Percentiles rank a stretch among this genome's conserved stretches.
Evolutionary conservation across 2,329 filamentous ascomycete genomes (phyloP).

Genomic region (Pyricularia sp.): DNA sequence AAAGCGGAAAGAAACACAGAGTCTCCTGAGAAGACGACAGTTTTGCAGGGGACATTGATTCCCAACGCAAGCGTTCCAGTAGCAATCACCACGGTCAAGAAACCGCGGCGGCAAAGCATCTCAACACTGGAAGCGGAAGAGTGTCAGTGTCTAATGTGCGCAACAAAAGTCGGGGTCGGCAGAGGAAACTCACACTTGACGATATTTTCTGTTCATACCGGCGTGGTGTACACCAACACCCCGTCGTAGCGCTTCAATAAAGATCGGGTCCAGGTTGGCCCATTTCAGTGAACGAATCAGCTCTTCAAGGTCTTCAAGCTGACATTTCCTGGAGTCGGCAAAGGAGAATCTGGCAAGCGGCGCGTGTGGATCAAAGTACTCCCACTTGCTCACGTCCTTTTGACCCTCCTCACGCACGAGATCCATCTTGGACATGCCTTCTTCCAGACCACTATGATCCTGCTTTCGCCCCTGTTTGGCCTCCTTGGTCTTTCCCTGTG

Average conservation of each 20-base stretch:
- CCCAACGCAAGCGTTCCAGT: constrained; percentile 69
- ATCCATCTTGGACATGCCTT: constrained; percentile 41
- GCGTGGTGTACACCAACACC: constrained; percentile 72
- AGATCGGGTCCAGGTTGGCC: constrained; percentile 36
- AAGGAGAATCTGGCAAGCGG: constrained; percentile 58
- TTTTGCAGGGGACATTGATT: constrained; percentile 80
- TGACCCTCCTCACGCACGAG: constrained; percentile 45
- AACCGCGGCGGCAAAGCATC: constrained; percentile 65
- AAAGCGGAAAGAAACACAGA: constrained; percentile 64
- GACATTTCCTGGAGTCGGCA: constrained; percentile 50
- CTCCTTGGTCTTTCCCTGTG: constrained; percentile 18
- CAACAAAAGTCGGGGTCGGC: neutral
- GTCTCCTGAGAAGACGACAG: constrained; percentile 67
- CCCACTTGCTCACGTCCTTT: constrained; percentile 45
- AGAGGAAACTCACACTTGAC: constrained; percentile 42
- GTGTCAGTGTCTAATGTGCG: constrained; percentile 3
- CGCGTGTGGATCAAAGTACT: constrained; percentile 57
- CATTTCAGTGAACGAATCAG: constrained; percentile 41
- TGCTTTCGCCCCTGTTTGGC: constrained; percentile 21
- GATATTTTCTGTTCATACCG: constrained; percentile 70
- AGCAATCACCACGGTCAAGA: constrained; percentile 60
- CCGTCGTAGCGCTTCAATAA: constrained; percentile 53
- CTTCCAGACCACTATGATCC: constrained; percentile 26
- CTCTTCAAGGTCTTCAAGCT: constrained; percentile 46
- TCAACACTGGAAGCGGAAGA: constrained; percentile 39